Conservation (phyloP, 2,329 filamentous ascomycete species). For the Colletotrichum sidae region DNA sequence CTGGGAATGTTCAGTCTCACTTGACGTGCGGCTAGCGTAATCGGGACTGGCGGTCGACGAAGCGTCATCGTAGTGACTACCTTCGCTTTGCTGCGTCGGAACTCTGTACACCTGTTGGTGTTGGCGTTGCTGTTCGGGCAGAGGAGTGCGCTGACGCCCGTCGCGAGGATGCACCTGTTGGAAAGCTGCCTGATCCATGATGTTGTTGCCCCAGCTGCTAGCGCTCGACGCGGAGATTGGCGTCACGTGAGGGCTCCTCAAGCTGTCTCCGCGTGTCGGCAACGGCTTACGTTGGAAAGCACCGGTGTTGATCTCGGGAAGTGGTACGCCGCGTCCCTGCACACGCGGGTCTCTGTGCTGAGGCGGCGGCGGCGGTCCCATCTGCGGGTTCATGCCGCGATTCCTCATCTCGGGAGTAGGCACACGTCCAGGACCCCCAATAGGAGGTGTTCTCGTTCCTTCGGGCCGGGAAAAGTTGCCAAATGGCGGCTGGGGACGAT, state of each 20-base stretch:
- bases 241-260: constrained; percentile 47
- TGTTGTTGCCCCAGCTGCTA: constrained; percentile 52
- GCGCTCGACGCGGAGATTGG: constrained; percentile 51
- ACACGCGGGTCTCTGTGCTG: constrained; percentile 19
- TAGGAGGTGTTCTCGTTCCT: constrained; percentile 34
- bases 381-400: constrained; percentile 43
- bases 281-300: constrained; percentile 64
- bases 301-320: constrained; percentile 40
- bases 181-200: constrained; percentile 62
- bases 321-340: constrained; percentile 38
- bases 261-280: constrained; percentile 52
- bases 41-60: constrained; percentile 77
- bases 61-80: constrained; percentile 70
- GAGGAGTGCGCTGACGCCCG: constrained; percentile 36
- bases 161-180: constrained; percentile 55
- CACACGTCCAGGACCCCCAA: constrained; percentile 30
- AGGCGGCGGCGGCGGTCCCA: constrained; percentile 26
- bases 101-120: constrained; percentile 43
- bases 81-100: constrained; percentile 50
- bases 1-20: constrained; percentile 51
- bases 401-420: constrained; percentile 39
- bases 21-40: constrained; percentile 76
- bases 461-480: constrained; percentile 38
- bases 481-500: constrained; percentile 37
- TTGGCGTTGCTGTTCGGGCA: constrained; percentile 33